Conservation (phyloP, 305 asterid species). For the Fraxinus paxiana region DNA sequence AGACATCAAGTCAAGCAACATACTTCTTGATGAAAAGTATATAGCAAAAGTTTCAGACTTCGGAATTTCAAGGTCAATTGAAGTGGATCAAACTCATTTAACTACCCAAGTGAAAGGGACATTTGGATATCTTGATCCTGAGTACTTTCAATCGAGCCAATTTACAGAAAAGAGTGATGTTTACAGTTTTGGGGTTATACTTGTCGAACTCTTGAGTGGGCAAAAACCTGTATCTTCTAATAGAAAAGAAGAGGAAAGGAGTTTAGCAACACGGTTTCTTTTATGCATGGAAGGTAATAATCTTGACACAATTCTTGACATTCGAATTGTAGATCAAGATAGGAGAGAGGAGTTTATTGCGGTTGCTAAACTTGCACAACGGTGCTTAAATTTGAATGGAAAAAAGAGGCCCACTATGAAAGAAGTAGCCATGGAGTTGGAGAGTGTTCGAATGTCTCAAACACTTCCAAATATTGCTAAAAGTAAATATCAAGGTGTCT, state of each 20-base stretch:
- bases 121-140: conserved; percentile 25
- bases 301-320: background rate
- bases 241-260: background rate
- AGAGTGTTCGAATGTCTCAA: background rate
- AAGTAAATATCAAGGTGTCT: background rate
- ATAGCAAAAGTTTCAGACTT: conserved; percentile 17
- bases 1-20: conserved; percentile 25
- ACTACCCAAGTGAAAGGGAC: conserved; percentile 24
- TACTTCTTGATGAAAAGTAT: conserved; percentile 21
- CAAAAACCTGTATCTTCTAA: background rate
- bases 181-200: conserved; percentile 22
- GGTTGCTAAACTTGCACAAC: conserved; percentile 3
- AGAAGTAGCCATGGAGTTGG: background rate
- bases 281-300: background rate
- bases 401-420: background rate
- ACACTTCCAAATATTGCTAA: background rate
- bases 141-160: conserved; percentile 5
- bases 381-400: conserved; percentile 22
- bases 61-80: conserved; percentile 16
- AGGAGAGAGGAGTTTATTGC: background rate
- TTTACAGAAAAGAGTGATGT: conserved; percentile 16
- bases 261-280: background rate
- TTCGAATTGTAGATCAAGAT: background rate
- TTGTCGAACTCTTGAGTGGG: conserved; percentile 20
- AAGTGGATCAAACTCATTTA: conserved; percentile 22